A percentile compares a stretch with the other conserved stretches of the same genome.
These are phyloP conservation scores for Endoconidiophora polonica DNA, from an alignment of 2,329 filamentous ascomycete genomes.

Conservation along the genomic window DNA sequence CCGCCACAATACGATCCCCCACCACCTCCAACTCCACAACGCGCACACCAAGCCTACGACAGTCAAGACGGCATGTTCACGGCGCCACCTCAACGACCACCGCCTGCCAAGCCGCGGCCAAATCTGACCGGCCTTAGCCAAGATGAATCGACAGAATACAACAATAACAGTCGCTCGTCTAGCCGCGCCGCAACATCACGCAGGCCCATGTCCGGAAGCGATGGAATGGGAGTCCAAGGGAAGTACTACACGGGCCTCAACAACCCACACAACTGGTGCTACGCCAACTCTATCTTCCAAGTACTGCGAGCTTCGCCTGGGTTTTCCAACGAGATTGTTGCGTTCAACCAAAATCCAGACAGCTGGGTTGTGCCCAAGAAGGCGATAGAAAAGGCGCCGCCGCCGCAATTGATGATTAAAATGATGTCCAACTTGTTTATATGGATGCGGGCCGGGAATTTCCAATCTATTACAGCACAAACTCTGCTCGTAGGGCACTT, in stretches of 20 bases:
- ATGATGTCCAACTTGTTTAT: constrained; percentile 42
- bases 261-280: constrained; percentile 74
- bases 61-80: constrained; percentile 10
- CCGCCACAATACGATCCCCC: constrained; percentile 2
- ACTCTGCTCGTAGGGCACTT: constrained; percentile 37
- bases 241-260: constrained; percentile 44
- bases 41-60: constrained; percentile 18
- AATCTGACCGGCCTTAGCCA: constrained; percentile 10
- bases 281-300: constrained; percentile 84
- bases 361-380: constrained; percentile 53
- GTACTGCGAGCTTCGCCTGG: constrained; percentile 57
- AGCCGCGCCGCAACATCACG: background rate
- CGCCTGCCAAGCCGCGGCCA: constrained; percentile 69
- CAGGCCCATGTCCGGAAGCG: constrained; percentile 7
- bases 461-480: constrained; percentile 33
- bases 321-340: constrained; percentile 48
- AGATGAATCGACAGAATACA: constrained; percentile 4
- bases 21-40: background rate
- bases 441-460: constrained; percentile 36
- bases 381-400: constrained; percentile 33
- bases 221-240: constrained; percentile 11
- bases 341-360: constrained; percentile 38
- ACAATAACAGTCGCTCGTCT: constrained; percentile 19
- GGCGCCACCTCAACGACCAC: constrained; percentile 13
- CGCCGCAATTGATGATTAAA: constrained; percentile 42